These are phyloP conservation scores for Hepatocystis sp. DNA, from an alignment of 169 alveolate genomes.

Conservation along the genomic window DNA sequence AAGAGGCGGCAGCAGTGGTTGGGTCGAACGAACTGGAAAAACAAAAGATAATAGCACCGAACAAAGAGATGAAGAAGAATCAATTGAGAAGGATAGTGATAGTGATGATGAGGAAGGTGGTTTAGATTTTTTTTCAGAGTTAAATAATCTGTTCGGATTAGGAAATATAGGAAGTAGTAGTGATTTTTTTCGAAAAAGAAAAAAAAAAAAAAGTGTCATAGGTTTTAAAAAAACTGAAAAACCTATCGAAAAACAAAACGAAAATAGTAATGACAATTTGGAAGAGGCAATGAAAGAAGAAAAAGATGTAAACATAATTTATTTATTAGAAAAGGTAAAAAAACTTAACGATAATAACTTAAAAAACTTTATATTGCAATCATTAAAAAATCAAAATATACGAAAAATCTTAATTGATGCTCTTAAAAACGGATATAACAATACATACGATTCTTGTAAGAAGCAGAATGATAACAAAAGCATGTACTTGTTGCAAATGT, in stretches of 20 bases:
- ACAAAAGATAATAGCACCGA: not conserved
- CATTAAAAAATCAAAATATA: conserved; percentile 51
- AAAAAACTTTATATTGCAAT: conserved; percentile 69
- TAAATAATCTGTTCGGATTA: conserved; percentile 62
- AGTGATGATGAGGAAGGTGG: conserved; percentile 1
- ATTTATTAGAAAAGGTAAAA: conserved; percentile 49
- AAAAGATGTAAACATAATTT: conserved; percentile 62
- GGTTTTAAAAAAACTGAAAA: conserved; percentile 61
- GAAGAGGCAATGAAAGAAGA: conserved; percentile 60
- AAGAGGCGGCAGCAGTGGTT: too few species aligned
- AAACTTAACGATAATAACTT: conserved; percentile 56
- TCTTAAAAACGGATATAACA: conserved; percentile 62
- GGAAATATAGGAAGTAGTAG: conserved; percentile 58
- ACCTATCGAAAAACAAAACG: not conserved
- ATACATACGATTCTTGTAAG: conserved; percentile 39
- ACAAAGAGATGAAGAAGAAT: conserved; percentile 2
- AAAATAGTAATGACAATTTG: conserved; percentile 4
- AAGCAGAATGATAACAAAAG: conserved; percentile 61
- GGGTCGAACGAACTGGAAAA: too few species aligned
- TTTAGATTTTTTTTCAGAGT: conserved; percentile 40
- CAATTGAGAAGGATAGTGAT: not conserved
- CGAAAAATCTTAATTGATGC: conserved; percentile 66
- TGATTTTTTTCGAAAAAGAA: conserved; percentile 29
- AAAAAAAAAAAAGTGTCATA: conserved; percentile 51
- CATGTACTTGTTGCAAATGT: conserved; percentile 66